Evolutionary conservation across 2,329 filamentous ascomycete species (phyloP), one percentile per base, ranked within the genome.

Genomic region (Stemphylium vesicarium): DNA sequence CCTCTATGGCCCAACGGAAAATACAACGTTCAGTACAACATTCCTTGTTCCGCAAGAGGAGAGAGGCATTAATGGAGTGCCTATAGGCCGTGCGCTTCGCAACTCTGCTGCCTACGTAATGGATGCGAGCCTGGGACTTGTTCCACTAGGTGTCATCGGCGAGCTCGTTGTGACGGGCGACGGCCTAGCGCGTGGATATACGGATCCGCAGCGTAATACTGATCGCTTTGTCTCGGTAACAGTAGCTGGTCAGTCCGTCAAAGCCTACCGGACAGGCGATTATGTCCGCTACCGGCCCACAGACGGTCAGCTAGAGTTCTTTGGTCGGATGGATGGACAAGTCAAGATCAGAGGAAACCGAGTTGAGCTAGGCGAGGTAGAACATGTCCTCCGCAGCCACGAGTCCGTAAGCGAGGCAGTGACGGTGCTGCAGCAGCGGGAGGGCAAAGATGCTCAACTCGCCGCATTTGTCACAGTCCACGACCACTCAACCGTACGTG

Each of bases 51-150:
- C 16, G 0, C 32, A 24, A 1, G 37, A 33, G 9, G 46, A 49
- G 6, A 33, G 44, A 8, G 47, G 40, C 40, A 16, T 26, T 15
- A 51, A 66, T 56, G 45, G 62, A 40, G 54, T 65, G 57, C 55
- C 61, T n/a, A 75, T 87, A 4, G 73, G 77, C 1, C 80, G 78
- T 20, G 38, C 70, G 13, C 13, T 50, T 5, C 37, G 39, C 6
- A 43, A 36, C 24, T 50, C 48, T 24, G 48, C 22, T 4, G 48
- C 48, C 6, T 50, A 43, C 20, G 48, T 50, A 8, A 50, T 50
- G 48, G 48, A 50, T n/a, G 2, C 18, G 9, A 4, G 43, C 11
- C 35, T 35, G 11, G 10, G 5, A 2, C 36, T 69, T 11, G 45
- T 61, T 2, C 63, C 66, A 8, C 36, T 61, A 5, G 65, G 65